Evolutionary conservation across 2,329 filamentous ascomycete genomes (phyloP), one percentile per base, ranked within the genome.

Genomic region (Fusarium multiceps): DNA sequence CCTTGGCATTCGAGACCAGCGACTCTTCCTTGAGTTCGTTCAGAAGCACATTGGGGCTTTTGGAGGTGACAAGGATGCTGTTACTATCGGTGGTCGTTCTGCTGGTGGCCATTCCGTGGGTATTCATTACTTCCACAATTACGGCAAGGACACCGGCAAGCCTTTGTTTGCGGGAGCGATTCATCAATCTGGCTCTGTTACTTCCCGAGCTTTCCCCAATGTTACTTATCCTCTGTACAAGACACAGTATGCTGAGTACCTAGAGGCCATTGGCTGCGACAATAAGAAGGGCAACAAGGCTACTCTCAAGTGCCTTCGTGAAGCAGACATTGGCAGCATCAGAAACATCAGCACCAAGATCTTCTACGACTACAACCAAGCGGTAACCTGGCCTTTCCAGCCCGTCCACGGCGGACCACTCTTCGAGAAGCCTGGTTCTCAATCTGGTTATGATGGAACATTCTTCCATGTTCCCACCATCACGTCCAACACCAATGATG

Each of bases 31-130:
- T 3, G 74, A 83, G 67, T 89, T 87, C 80, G 83, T 89, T 0
- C 82, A 87, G 50, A 80, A 79, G 11, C 76, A 89, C 62, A 86
- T 89, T 54, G 69, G 76, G 3, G 74, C 80, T 3, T 89, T 89
- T 55, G 86, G 87, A 0, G 87, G 87, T 5, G 83, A 89, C 55
- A 80, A 82, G 0, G 67, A 74, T 3, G 80, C 83, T 9, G 84
- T 90, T 1, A 88, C 86, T 0, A 82, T 89, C 20, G 83, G 82
- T 59, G 87, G 88, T 0, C 84, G 87, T 63, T 85, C 83, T 12
- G 86, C 88, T 1, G 87, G 88, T 48, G 71, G 77, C 10, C 79
- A 81, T 59, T 80, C 80, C 0, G 78, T 80, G 0, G 80, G 78
- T 9, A 78, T 81, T 4, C 78, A 80, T 49, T 79, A 81, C 34